Evolutionary conservation across 345 rosid species (phyloP).

Genomic region (Erodium maritimum): DNA sequence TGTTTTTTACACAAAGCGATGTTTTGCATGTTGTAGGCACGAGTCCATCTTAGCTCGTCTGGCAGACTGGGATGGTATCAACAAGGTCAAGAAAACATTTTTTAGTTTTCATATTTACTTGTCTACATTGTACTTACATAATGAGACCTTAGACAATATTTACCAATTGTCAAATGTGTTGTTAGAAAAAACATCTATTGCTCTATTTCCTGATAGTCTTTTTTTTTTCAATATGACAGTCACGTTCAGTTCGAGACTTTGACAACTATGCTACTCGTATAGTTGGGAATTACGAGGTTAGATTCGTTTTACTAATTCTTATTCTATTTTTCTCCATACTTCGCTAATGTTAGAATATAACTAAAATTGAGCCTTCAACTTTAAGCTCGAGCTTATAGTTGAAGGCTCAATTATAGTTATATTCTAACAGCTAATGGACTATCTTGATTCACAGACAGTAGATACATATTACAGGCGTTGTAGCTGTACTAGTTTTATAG

Average conservation of each 20-base stretch:
- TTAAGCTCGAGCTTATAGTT: no score
- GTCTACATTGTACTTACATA: slow-evolving; percentile 6
- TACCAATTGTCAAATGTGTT: no score
- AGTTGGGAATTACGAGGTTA: slow-evolving; percentile 29
- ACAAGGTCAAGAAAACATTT: slow-evolving; percentile 5
- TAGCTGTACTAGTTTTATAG: slow-evolving; percentile 60
- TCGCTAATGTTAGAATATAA: no score
- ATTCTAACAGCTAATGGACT: no score
- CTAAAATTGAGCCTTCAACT: no score
- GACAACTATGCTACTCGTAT: slow-evolving; percentile 22
- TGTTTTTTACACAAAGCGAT: no score
- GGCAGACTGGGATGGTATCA: slow-evolving; percentile 17
- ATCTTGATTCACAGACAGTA: slow-evolving; percentile 42
- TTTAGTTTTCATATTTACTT: background rate
- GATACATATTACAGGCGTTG: slow-evolving; percentile 74
- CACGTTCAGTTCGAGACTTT: slow-evolving; percentile 23
- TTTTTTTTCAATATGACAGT: no score
- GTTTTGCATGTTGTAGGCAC: slow-evolving; percentile 20
- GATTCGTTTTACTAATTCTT: background rate
- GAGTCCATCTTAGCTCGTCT: slow-evolving; percentile 19
- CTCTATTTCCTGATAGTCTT: no score
- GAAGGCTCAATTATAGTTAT: no score
- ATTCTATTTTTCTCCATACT: background rate
- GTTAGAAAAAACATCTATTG: no score
- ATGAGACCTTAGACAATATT: no score